Percentiles rank a stretch among this genome's conserved stretches.
These are phyloP conservation scores for Hordeum marinum DNA, from an alignment of 176 grass and related monocot species.

Conservation along the genomic window DNA sequence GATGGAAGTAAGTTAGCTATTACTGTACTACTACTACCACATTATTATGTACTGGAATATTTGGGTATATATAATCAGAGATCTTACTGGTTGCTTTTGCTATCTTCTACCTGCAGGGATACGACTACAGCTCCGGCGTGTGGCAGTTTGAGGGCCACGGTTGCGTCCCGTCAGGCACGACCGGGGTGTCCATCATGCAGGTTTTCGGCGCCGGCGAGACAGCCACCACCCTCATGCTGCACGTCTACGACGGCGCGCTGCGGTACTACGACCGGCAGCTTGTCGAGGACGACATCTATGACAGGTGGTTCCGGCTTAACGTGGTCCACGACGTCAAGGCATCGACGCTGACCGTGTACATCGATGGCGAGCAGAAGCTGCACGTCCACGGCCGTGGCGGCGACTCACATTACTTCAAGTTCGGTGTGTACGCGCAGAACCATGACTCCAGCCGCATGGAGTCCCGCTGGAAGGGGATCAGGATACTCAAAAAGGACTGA, in stretches of 20 bases:
- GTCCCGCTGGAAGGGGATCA: not conserved
- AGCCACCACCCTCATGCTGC: conserved; percentile 37
- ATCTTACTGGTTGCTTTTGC: not conserved
- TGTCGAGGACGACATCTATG: conserved; percentile 28
- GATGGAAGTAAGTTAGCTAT: conserved; percentile 3
- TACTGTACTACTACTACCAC: too few species aligned
- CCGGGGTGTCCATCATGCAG: conserved; percentile 46
- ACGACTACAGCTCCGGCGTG: conserved; percentile 26
- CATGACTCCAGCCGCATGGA: not conserved
- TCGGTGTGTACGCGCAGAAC: not conserved
- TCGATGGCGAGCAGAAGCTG: conserved; percentile 5
- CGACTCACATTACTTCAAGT: conserved; percentile 7
- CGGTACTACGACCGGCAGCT: conserved; percentile 7
- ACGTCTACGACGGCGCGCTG: conserved; percentile 25
- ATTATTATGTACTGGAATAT: too few species aligned
- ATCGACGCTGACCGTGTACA: conserved; percentile 4
- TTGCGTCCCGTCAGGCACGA: conserved; percentile 5
- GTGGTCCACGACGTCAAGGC: conserved; percentile 38
- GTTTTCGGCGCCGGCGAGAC: not conserved
- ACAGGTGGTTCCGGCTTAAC: conserved; percentile 53
- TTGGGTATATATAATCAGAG: too few species aligned
- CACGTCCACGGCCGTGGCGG: conserved; percentile 8
- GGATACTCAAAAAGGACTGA: not conserved
- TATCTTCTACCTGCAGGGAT: not conserved
- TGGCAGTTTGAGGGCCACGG: conserved; percentile 45